Conservation (phyloP, 257 asterid genomes). For the Solanum acaule region DNA sequence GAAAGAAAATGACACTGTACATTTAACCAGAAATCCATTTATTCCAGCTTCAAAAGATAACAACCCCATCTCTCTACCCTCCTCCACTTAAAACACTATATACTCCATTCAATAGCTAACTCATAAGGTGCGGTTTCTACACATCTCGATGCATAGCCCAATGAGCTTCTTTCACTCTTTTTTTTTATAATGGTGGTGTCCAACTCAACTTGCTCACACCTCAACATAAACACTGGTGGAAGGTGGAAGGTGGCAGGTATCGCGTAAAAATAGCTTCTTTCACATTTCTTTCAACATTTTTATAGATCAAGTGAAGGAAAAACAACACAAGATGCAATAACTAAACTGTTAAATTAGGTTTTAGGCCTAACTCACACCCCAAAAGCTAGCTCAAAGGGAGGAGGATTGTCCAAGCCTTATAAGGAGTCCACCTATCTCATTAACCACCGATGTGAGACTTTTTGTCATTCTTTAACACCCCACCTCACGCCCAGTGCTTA, state of each 20-base stretch:
- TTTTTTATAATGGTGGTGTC: background rate
- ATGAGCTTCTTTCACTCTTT: background rate
- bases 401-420: no score
- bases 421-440: no score
- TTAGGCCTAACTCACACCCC: no score
- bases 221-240: background rate
- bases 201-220: background rate
- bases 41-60: background rate
- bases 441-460: no score
- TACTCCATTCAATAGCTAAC: background rate
- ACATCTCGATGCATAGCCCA: background rate
- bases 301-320: background rate
- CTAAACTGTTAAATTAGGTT: no score
- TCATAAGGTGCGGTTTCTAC: background rate
- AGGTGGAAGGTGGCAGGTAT: background rate
- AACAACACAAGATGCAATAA: background rate
- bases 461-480: no score
- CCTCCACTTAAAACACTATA: background rate
- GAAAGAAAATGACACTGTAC: background rate
- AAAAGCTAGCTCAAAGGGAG: no score
- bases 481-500: no score
- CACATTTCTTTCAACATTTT: background rate
- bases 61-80: background rate
- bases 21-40: background rate
- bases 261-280: background rate